A percentile compares a stretch with the other conserved stretches of the same genome.
Conservation (phyloP, 768 basidiomycete species). For the Termitomyces sp. region DNA sequence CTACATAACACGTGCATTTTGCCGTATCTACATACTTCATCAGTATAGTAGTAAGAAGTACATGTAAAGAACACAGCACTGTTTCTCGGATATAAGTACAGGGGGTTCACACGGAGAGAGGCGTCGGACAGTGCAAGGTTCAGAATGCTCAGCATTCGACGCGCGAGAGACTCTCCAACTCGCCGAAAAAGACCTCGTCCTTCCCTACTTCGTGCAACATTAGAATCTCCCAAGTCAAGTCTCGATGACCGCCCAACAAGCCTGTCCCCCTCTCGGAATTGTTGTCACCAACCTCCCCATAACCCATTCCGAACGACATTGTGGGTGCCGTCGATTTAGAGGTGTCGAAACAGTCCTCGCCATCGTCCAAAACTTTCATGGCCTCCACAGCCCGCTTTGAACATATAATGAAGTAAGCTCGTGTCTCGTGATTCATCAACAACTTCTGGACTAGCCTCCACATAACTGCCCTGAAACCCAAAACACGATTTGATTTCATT, state of each 20-base stretch:
- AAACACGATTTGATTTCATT: constrained; percentile 59
- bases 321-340: constrained; percentile 56
- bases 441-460: constrained; percentile 69
- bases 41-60: too few species aligned
- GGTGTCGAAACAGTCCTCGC: constrained; percentile 69
- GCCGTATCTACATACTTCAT: too few species aligned
- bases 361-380: constrained; percentile 76
- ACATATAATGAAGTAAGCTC: constrained; percentile 49
- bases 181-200: constrained; percentile 71
- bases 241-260: constrained; percentile 68
- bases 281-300: constrained; percentile 67
- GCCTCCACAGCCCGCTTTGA: constrained; percentile 71
- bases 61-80: constrained; percentile 7
- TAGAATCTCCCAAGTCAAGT: constrained; percentile 68
- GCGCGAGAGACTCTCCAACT: constrained; percentile 75
- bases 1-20: too few species aligned
- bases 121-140: neutral
- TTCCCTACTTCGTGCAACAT: constrained; percentile 57
- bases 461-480: constrained; percentile 71
- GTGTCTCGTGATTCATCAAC: constrained; percentile 48
- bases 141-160: constrained; percentile 55
- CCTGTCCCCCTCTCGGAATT: constrained; percentile 71
- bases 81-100: constrained; percentile 13
- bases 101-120: constrained; percentile 12
- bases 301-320: constrained; percentile 84